A percentile compares a stretch with the other conserved stretches of the same genome.
These are phyloP conservation scores for Cytospora piceae DNA, from an alignment of 2,329 filamentous ascomycete genomes.

Conservation along the genomic window DNA sequence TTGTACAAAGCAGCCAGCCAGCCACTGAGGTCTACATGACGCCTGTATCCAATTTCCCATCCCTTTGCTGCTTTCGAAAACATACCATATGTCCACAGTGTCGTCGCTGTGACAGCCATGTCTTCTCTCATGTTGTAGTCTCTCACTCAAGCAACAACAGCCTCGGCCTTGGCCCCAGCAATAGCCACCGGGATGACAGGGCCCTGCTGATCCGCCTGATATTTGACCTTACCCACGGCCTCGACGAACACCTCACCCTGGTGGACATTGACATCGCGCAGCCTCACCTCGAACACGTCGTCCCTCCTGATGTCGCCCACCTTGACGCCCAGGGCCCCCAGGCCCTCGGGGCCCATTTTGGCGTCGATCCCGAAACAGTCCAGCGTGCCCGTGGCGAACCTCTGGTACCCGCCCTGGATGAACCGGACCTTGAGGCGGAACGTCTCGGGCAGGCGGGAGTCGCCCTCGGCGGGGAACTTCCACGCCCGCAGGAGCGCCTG, in stretches of 20 bases:
- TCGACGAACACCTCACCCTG: conserved; percentile 50
- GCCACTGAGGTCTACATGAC: not conserved
- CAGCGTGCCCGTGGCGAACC: conserved; percentile 36
- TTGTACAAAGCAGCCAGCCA: not conserved
- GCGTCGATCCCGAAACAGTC: conserved; percentile 56
- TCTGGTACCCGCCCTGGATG: conserved; percentile 37
- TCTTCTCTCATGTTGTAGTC: not conserved
- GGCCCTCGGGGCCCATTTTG: conserved; percentile 43
- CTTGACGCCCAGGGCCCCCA: conserved; percentile 44
- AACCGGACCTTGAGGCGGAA: conserved; percentile 54
- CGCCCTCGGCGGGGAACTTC: conserved; percentile 51
- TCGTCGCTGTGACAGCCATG: not conserved
- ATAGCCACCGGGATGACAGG: not conserved
- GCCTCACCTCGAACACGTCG: conserved; percentile 60
- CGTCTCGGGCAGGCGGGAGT: conserved; percentile 46
- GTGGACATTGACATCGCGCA: conserved; percentile 58
- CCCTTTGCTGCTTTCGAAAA: not conserved
- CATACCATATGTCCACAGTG: not conserved
- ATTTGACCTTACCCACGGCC: conserved; percentile 42
- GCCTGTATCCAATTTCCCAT: not conserved
- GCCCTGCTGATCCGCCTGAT: conserved; percentile 1
- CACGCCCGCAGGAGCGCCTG: conserved; percentile 65
- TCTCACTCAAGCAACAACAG: not conserved
- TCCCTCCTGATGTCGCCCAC: conserved; percentile 48
- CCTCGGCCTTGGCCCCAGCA: not conserved